A percentile compares a stretch with the other conserved stretches of the same genome.
These are phyloP conservation scores for Xylariaceae sp. DNA, from an alignment of 2,329 filamentous ascomycete species.

Conservation along the genomic window DNA sequence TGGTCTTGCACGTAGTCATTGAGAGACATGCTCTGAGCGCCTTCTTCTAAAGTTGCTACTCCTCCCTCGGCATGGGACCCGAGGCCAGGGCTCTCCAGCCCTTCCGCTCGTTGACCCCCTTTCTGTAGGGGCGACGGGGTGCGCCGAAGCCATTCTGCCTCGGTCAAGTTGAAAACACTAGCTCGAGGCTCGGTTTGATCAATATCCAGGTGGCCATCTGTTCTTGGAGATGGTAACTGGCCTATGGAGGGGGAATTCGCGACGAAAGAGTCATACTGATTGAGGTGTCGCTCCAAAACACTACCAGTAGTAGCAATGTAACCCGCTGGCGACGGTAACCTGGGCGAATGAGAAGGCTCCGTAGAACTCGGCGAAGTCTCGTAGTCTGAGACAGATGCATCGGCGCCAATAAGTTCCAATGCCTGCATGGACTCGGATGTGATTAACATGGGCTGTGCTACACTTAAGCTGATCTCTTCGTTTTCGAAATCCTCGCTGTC, in stretches of 20 bases:
- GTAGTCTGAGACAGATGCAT: conserved; percentile 29
- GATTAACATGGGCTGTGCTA: conserved; percentile 27
- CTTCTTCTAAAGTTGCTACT: not conserved
- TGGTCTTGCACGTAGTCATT: not conserved
- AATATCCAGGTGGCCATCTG: conserved; percentile 8
- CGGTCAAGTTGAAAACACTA: conserved; percentile 23
- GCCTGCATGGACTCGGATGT: conserved; percentile 28
- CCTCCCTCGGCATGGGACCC: conserved; percentile 3
- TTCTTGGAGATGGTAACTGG: conserved; percentile 10
- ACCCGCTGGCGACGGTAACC: conserved; percentile 25
- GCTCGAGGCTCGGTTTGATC: conserved; percentile 4
- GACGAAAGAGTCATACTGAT: conserved; percentile 24
- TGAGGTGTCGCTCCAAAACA: conserved; percentile 28
- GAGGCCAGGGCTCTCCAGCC: conserved; percentile 23
- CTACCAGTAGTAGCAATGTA: conserved; percentile 31
- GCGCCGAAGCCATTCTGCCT: conserved; percentile 31
- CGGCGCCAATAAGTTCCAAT: conserved; percentile 19
- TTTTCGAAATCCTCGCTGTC: conserved; percentile 31
- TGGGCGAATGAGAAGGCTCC: conserved; percentile 22
- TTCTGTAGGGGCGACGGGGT: conserved; percentile 26
- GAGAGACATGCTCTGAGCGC: not conserved
- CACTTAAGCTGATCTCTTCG: conserved; percentile 28
- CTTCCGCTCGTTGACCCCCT: conserved; percentile 10
- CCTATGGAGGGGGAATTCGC: conserved; percentile 17
- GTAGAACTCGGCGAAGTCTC: conserved; percentile 26